Base-by-base conservation (phyloP, 1,284 basidiomycete genomes). In the Papiliotrema fonsecae region DNA sequence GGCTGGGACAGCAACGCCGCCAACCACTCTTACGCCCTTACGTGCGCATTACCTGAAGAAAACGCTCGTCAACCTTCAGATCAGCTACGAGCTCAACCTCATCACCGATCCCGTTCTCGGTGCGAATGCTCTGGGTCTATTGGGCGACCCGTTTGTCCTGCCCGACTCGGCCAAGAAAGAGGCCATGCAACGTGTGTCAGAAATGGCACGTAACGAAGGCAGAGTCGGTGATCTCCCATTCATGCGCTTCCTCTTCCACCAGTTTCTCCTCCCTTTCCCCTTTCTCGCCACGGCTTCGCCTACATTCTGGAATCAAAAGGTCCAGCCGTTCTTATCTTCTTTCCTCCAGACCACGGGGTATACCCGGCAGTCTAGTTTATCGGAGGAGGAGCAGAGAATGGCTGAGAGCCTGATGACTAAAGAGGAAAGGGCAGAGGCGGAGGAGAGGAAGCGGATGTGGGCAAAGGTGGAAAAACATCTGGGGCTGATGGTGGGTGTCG, bases 1-100 rank as follows among this genome's bases (percentile, higher is more conserved):
- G n/a, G 46, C 35, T 11, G 51, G 56, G 18, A 34, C 52, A 24
- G 30, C 49, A 9, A 45, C 45, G 3, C 65, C 65, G 11, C 65
- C 69, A 3, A 61, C 64, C 13, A 69, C 57, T 24, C 78, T 94
- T 41, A 88, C 88, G 0, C 87, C 92, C 4, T 75, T 92, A 26
- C 83, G 90, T 34, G 89, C 90, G 1, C 92, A 97, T 67, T 97
- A 97, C 72, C 85, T 97, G 67, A 97, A 96, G 77, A 93, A 94
- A 73, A 81, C 86, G n/a, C 83, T 97, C 47, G 81, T 97, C 39
- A 82, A 86, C 57, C 82, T 96, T 37, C 85, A 97, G 70, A 84
- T 94, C 56, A 74, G 78, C 56, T 76, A 77, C 31, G 93, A 97
- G 72, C 79, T 96, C 47, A 78, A 82, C 52, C 76, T 79, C 35